These are phyloP conservation scores for Gossypium turneri DNA, from an alignment of 345 rosid species.

Conservation along the genomic window DNA sequence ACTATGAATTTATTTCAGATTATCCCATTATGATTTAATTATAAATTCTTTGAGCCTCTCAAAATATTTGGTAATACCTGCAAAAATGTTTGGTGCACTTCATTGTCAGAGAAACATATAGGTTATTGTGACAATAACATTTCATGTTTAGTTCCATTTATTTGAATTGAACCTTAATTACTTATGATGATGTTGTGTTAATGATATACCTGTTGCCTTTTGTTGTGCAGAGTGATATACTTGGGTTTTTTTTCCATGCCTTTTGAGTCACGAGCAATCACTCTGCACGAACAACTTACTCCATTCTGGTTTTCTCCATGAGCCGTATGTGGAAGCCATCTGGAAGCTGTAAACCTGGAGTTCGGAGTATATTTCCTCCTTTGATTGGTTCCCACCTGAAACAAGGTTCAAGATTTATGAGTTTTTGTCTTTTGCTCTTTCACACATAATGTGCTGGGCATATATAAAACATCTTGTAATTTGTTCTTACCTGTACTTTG, in stretches of 20 bases:
- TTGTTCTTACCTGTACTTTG: slow-evolving; percentile 65
- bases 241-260: too few species aligned
- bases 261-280: too few species aligned
- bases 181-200: too few species aligned
- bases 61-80: slow-evolving; percentile 45
- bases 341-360: slow-evolving; percentile 83
- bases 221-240: too few species aligned
- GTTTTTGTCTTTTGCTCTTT: slow-evolving; percentile 11
- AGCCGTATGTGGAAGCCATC: slow-evolving; percentile 62
- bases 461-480: background rate
- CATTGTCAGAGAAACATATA: slow-evolving; percentile 72
- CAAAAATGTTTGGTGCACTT: slow-evolving; percentile 67
- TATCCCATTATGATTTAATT: slow-evolving; percentile 39
- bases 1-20: slow-evolving; percentile 38
- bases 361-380: slow-evolving; percentile 73
- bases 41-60: slow-evolving; percentile 63
- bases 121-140: slow-evolving; percentile 27
- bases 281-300: too few species aligned
- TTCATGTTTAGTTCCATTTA: too few species aligned
- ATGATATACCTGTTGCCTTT: too few species aligned
- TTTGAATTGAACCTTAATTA: too few species aligned
- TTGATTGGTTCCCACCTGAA: slow-evolving; percentile 61
- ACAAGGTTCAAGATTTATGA: slow-evolving; percentile 11
- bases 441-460: background rate
- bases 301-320: slow-evolving; percentile 33